A percentile compares a stretch with the other conserved stretches of the same genome.
Conservation (phyloP, 345 rosid species). For the Citrus australasica region DNA sequence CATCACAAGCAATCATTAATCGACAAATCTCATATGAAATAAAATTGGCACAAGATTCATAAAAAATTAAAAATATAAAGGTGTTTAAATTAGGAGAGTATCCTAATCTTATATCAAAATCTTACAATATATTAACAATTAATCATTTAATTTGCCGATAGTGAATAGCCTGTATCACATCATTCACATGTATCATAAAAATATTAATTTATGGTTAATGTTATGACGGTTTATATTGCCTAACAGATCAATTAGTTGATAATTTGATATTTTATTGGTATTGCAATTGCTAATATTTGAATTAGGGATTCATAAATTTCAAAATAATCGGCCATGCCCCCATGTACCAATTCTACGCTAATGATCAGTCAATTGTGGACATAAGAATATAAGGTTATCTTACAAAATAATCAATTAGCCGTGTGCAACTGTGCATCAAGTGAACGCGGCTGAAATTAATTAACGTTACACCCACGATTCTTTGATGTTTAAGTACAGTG, state of each 20-base stretch:
- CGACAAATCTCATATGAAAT: not conserved
- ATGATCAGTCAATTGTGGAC: not conserved
- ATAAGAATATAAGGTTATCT: not conserved
- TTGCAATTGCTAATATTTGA: not conserved
- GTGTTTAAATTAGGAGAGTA: rapidly evolving
- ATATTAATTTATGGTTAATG: too few species aligned
- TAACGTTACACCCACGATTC: not conserved
- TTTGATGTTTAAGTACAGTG: not conserved
- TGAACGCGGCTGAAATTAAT: not conserved
- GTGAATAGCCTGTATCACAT: not conserved
- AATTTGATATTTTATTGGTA: not conserved
- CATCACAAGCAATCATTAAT: not conserved
- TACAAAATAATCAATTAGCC: not conserved
- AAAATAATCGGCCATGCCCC: not conserved
- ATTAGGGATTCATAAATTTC: not conserved
- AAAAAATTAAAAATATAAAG: too few species aligned
- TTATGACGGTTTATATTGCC: too few species aligned
- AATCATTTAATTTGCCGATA: too few species aligned
- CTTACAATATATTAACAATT: too few species aligned
- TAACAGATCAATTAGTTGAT: not conserved
- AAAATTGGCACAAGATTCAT: rapidly evolving
- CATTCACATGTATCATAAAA: not conserved
- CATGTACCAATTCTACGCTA: not conserved
- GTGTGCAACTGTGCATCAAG: not conserved
- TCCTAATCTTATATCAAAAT: rapidly evolving